Evolutionary conservation across 257 asterid genomes (phyloP).

Genomic region (Solanum gracilifrons): DNA sequence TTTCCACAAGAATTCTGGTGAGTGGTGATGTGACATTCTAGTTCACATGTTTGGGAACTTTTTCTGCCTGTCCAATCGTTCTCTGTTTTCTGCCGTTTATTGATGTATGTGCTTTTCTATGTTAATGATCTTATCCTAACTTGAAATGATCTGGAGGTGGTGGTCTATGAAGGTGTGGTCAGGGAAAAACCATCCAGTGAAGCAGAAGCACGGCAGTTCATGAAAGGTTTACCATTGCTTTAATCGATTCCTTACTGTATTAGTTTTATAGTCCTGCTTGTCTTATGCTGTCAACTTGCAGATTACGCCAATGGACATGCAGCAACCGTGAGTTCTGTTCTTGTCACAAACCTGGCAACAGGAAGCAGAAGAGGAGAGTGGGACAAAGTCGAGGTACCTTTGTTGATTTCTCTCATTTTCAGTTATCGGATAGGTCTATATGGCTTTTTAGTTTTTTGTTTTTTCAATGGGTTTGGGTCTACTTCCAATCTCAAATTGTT

Average conservation of each 20-base stretch:
- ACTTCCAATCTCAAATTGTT: not conserved
- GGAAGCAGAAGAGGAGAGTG: conserved; percentile 66
- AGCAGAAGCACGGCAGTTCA: conserved; percentile 84
- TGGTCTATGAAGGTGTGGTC: conserved; percentile 83
- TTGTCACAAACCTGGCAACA: conserved; percentile 67
- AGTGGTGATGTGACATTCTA: too few relatives aligned
- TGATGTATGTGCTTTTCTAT: not conserved
- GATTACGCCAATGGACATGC: conserved; percentile 71
- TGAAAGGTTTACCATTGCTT: conserved; percentile 42
- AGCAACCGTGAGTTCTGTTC: conserved; percentile 80
- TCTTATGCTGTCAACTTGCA: conserved; percentile 13
- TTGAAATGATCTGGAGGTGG: conserved; percentile 69
- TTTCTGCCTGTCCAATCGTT: not conserved
- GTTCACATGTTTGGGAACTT: too few relatives aligned
- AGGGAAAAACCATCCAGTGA: conserved; percentile 87
- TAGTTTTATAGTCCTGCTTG: conserved; percentile 4
- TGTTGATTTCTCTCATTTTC: not conserved
- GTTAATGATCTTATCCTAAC: conserved; percentile 23
- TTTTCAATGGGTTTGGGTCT: not conserved
- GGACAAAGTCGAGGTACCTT: conserved; percentile 88
- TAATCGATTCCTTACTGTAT: not conserved
- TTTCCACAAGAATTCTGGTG: not conserved
- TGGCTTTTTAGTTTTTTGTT: not conserved
- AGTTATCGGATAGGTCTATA: not conserved
- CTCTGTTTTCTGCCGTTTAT: not conserved